Percentiles rank a stretch among this genome's conserved stretches.
Conservation (phyloP, 2,329 filamentous ascomycete species). For the Exophiala oligosperma region DNA sequence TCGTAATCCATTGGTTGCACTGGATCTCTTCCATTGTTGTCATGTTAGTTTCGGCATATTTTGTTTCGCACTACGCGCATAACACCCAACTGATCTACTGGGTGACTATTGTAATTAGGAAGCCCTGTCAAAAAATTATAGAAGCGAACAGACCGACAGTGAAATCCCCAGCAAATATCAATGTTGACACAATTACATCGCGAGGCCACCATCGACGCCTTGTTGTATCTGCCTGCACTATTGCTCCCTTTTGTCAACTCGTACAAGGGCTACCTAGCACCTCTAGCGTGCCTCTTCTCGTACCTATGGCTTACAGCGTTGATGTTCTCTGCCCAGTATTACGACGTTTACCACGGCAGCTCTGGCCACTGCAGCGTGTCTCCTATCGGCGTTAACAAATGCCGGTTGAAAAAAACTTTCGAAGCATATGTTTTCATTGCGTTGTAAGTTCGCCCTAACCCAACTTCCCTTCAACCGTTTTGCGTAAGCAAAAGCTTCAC, state of each 20-base stretch:
- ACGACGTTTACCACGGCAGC: not conserved
- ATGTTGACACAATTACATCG: no score
- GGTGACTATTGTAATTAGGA: not conserved
- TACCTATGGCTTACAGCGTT: not conserved
- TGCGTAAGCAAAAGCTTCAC: not conserved
- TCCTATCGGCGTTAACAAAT: not conserved
- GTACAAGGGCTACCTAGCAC: not conserved
- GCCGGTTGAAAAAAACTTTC: not conserved
- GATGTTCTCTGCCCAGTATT: not conserved
- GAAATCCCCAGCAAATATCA: no score
- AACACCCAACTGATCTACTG: not conserved
- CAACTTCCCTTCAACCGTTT: not conserved
- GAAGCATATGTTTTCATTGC: not conserved
- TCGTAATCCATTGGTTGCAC: conserved; percentile 5
- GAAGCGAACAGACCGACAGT: no score
- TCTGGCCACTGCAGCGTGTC: not conserved
- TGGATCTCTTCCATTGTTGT: conserved; percentile 7
- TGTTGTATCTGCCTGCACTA: not conserved
- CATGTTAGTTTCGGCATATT: conserved; percentile 7
- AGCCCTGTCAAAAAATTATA: not conserved
- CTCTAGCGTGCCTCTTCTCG: not conserved
- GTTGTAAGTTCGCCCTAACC: not conserved
- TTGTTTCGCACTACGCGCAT: not conserved
- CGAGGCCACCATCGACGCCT: not conserved
- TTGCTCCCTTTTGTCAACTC: not conserved